phyloP scores from a whole-genome alignment of 1,284 basidiomycete species.

The Leccinum holopus region DNA sequence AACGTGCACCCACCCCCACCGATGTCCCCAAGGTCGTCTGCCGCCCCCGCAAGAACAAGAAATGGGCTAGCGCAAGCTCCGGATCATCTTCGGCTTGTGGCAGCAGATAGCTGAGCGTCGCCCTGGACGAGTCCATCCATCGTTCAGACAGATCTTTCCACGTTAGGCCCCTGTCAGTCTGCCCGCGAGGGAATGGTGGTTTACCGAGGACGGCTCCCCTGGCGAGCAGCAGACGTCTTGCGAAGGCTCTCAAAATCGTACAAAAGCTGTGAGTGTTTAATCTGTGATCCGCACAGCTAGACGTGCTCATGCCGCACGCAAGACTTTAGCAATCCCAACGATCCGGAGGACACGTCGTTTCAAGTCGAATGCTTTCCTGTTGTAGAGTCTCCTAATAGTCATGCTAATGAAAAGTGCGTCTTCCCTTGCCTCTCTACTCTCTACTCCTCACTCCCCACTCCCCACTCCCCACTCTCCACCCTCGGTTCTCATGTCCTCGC shows the following conservation, averaged over 20 bases:
- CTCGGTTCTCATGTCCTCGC: constrained; percentile 3
- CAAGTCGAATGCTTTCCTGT: constrained; percentile 58
- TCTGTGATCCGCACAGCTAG: not conserved
- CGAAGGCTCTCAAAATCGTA: constrained; percentile 59
- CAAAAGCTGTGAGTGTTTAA: constrained; percentile 55
- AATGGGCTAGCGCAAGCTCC: constrained; percentile 25
- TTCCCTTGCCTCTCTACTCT: not conserved
- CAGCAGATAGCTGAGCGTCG: constrained; percentile 27
- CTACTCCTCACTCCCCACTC: too few species aligned
- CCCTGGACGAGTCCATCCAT: constrained; percentile 34
- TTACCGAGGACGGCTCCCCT: constrained; percentile 50
- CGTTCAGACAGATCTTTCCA: constrained; percentile 36
- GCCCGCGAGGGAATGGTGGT: constrained; percentile 44
- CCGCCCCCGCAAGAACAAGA: constrained; percentile 28
- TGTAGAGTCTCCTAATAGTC: constrained; percentile 70
- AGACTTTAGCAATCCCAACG: constrained; percentile 67
- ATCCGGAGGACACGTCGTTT: constrained; percentile 58
- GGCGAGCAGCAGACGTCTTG: constrained; percentile 61
- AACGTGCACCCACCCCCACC: constrained; percentile 18
- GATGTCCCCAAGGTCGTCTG: constrained; percentile 1
- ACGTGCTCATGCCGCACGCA: constrained; percentile 2
- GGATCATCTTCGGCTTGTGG: constrained; percentile 24
- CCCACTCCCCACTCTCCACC: not conserved
- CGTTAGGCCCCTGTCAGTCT: constrained; percentile 20
- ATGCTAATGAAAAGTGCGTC: constrained; percentile 56